These are phyloP conservation scores for Fusarium setosum DNA, from an alignment of 2,329 filamentous ascomycete genomes.

Conservation along the genomic window DNA sequence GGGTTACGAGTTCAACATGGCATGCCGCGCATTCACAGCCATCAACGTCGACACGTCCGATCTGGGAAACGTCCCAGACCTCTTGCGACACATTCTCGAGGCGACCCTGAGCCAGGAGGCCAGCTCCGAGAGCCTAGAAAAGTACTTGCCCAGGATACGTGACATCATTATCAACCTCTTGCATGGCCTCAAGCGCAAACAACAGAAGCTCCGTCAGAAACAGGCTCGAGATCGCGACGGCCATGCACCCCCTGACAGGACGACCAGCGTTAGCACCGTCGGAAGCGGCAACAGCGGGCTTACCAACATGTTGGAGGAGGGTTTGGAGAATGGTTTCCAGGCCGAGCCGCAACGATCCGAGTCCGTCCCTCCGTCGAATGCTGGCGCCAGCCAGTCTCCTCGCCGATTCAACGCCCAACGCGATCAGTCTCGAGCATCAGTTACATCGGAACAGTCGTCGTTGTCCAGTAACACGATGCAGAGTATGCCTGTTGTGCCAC, in stretches of 20 bases:
- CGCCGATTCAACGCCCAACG: conserved; percentile 60
- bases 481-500: conserved; percentile 78
- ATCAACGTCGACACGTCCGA: conserved; percentile 97
- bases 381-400: conserved; percentile 54
- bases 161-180: conserved; percentile 99
- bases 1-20: conserved; percentile 99
- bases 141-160: conserved; percentile 91
- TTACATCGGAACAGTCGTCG: conserved; percentile 71
- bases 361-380: conserved; percentile 40
- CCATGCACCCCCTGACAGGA: conserved; percentile 58
- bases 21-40: conserved; percentile 93
- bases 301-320: conserved; percentile 70
- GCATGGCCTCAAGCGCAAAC: conserved; percentile 96
- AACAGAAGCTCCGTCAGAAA: conserved; percentile 82
- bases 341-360: conserved; percentile 50
- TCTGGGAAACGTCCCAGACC: conserved; percentile 93
- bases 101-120: conserved; percentile 97
- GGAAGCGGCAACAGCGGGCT: conserved; percentile 67
- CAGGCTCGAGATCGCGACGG: conserved; percentile 67
- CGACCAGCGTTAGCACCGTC: conserved; percentile 69
- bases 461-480: conserved; percentile 82
- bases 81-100: conserved; percentile 90
- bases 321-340: conserved; percentile 64
- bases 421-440: conserved; percentile 63
- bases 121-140: conserved; percentile 91